These are phyloP conservation scores for Fragosphaeria purpurea DNA, from an alignment of 2,329 filamentous ascomycete species.

Conservation along the genomic window DNA sequence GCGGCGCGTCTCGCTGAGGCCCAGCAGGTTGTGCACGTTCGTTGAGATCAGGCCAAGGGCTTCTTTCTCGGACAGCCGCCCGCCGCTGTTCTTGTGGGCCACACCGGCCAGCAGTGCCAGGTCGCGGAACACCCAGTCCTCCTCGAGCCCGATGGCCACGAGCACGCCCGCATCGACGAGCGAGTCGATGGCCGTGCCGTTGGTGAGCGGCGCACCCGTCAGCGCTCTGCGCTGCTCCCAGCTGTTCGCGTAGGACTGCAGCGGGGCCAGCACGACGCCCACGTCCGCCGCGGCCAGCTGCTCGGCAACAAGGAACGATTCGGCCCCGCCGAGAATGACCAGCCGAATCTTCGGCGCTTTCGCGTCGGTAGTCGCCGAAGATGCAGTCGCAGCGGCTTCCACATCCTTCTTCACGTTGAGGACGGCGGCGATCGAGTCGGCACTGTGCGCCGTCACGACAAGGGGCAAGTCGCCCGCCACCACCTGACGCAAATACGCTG, in stretches of 20 bases:
- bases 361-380: slow-evolving; percentile 4
- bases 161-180: slow-evolving; percentile 49
- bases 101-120: slow-evolving; percentile 50
- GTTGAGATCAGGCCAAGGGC: slow-evolving; percentile 47
- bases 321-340: slow-evolving; percentile 52
- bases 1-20: slow-evolving; percentile 22
- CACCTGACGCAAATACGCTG: slow-evolving; percentile 42
- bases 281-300: slow-evolving; percentile 47
- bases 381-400: slow-evolving; percentile 29
- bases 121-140: slow-evolving; percentile 54
- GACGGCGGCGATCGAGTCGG: slow-evolving; percentile 50
- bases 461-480: slow-evolving; percentile 44
- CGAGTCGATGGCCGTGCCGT: slow-evolving; percentile 50
- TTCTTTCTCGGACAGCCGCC: slow-evolving; percentile 40
- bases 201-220: slow-evolving; percentile 55
- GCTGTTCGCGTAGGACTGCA: slow-evolving; percentile 40
- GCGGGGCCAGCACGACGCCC: slow-evolving; percentile 49
- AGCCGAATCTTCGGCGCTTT: slow-evolving; percentile 31
- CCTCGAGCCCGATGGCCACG: slow-evolving; percentile 47
- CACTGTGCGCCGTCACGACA: slow-evolving; percentile 50
- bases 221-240: slow-evolving; percentile 56
- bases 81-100: slow-evolving; percentile 46
- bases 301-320: slow-evolving; percentile 48
- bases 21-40: slow-evolving; percentile 50
- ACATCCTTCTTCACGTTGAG: slow-evolving; percentile 49